phyloP scores from a whole-genome alignment of 306 rosid genomes.

The Astragalus glycyphyllos region DNA sequence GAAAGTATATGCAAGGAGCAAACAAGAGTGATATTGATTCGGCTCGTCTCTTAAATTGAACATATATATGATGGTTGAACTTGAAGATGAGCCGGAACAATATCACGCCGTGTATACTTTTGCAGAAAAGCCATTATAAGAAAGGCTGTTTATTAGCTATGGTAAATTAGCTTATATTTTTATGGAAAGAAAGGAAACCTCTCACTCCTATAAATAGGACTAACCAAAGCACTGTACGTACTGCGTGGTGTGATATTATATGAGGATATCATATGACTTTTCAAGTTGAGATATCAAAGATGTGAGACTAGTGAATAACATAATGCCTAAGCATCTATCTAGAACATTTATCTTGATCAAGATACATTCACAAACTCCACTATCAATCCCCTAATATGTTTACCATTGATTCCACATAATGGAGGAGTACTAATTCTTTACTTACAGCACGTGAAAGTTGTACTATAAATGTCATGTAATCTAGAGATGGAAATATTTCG shows the following conservation, averaged over 20 bases:
- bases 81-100: constrained; percentile 62
- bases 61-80: background rate
- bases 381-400: constrained; percentile 6
- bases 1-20: constrained; percentile 49
- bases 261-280: background rate
- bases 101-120: constrained; percentile 70
- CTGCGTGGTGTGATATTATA: background rate
- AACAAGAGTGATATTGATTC: constrained; percentile 86
- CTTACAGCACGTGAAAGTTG: constrained; percentile 20
- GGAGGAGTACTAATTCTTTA: constrained; percentile 46
- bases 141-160: background rate
- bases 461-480: constrained; percentile 5
- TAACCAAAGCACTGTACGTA: constrained; percentile 11
- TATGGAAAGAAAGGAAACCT: constrained; percentile 22
- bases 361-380: constrained; percentile 44
- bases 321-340: constrained; percentile 38
- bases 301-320: constrained; percentile 33
- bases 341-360: constrained; percentile 47
- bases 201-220: constrained; percentile 45
- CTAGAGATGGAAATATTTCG: background rate
- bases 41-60: constrained; percentile 59
- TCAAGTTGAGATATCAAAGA: constrained; percentile 3
- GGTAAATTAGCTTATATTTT: background rate
- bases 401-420: background rate
- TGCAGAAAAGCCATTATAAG: constrained; percentile 44